These are phyloP conservation scores for Moesziomyces parantarcticus DNA, from an alignment of 1,284 basidiomycete genomes.

Conservation along the genomic window DNA sequence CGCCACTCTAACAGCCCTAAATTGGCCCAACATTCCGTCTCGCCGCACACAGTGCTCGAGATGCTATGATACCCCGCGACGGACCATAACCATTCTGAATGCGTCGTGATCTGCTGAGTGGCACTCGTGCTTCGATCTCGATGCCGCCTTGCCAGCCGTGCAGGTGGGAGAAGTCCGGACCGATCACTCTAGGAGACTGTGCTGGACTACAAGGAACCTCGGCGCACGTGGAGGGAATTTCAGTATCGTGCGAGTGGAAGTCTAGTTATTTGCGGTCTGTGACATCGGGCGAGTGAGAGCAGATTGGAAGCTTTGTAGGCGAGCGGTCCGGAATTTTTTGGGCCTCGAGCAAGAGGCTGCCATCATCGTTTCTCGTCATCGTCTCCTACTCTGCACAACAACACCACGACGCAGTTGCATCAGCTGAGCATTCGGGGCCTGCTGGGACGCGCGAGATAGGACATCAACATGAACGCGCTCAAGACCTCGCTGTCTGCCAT, in stretches of 20 bases:
- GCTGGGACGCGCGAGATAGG: no score
- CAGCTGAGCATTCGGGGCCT: not conserved
- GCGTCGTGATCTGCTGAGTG: no score
- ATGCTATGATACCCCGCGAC: no score
- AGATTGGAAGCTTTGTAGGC: no score
- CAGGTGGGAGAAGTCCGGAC: not conserved
- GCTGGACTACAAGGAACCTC: not conserved
- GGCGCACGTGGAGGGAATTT: not conserved
- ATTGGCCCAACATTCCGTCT: no score
- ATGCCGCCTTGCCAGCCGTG: no score
- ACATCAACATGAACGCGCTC: slow-evolving; percentile 30
- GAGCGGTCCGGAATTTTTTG: not conserved
- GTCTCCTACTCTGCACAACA: not conserved
- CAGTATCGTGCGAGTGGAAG: slow-evolving; percentile 34
- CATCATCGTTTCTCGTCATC: not conserved
- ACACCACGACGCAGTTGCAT: no score
- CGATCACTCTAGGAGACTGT: slow-evolving; percentile 2
- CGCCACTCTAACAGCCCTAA: no score
- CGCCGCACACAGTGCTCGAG: no score
- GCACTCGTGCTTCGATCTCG: no score
- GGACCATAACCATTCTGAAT: no score
- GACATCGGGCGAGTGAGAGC: no score
- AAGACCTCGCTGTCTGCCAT: slow-evolving; percentile 14
- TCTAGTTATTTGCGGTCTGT: slow-evolving; percentile 2
- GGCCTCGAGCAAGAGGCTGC: not conserved